Base-by-base conservation (phyloP, 805 yeast genomes). In the Scheffersomyces stipitis region DNA sequence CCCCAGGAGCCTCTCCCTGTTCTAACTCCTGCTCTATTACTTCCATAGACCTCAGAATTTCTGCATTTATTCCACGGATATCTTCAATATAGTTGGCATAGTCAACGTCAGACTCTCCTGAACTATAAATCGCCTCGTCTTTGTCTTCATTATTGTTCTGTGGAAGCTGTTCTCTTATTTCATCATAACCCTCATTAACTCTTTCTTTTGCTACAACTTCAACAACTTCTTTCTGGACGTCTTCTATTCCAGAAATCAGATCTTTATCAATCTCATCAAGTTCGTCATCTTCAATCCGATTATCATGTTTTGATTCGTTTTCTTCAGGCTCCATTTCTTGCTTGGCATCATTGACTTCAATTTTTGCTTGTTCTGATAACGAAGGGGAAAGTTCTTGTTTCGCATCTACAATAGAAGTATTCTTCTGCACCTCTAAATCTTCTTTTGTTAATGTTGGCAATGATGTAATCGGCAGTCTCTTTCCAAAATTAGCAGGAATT, bases 51-150 rank as follows among this genome's bases (percentile, higher is more conserved):
- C 32, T 38, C 44, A 33, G 47, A 9, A 49, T 28, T 20, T 44
- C 51, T n/a, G 39, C 33, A 18, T 49, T 43, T 12, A 54, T 43
- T 7, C 42, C 40, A 30, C 41, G 37, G 17, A 54, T 50, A 18
- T 51, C 58, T 13, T 43, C 34, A 13, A 54, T 44, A 26, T 48
- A 51, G 13, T 45, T 42, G 3, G 44, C 36, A 35, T 38, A 37
- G 10, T 20, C 24, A 7, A 20, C 10, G 9, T 20, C 24, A 20
- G 24, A 20, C 10, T 20, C 24, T 12, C 8, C 26, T 8, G 8
- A 30, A 13, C n/a, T 14, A 10, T 16, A 28, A 13, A 10, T n/a
- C 26, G 13, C 14, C 14, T 30, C 18, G 12, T 30, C 33, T 30
- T 13, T 28, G 24, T n/a, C 33, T 9, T 17, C 33, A n/a, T 30